Evolutionary conservation across 2,329 filamentous ascomycete genomes (phyloP).

Genomic region (Neoascochyta sp.): DNA sequence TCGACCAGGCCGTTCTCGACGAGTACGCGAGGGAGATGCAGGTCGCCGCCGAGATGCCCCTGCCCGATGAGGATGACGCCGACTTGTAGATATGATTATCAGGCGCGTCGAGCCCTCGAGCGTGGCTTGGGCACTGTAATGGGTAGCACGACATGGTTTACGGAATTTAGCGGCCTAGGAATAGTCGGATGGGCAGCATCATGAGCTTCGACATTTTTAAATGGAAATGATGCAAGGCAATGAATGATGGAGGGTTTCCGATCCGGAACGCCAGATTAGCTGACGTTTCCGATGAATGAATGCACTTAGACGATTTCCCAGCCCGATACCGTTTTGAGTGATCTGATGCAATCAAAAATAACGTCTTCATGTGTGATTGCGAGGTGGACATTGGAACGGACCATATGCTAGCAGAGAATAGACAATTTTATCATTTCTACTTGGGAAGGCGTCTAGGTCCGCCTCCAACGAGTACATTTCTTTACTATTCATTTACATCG

Average conservation of each 20-base stretch:
- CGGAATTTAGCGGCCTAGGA: constrained; percentile 22
- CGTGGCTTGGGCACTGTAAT: constrained; percentile 21
- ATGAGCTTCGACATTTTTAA: constrained; percentile 27
- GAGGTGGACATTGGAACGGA: too few relatives aligned
- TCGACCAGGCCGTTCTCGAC: constrained; percentile 77
- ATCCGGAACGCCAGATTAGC: constrained; percentile 32
- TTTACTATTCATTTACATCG: too few relatives aligned
- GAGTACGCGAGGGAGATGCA: constrained; percentile 88
- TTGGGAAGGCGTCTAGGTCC: too few relatives aligned
- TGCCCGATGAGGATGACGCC: constrained; percentile 91
- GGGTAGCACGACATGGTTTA: constrained; percentile 27
- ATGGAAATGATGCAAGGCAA: constrained; percentile 23
- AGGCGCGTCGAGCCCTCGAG: constrained; percentile 17
- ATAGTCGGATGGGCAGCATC: constrained; percentile 14
- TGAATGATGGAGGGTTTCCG: constrained; percentile 20
- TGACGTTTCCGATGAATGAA: constrained; percentile 29
- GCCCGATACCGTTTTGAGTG: too few relatives aligned
- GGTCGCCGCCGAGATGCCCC: constrained; percentile 72
- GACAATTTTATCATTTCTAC: too few relatives aligned
- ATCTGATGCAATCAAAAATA: too few relatives aligned
- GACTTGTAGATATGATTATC: constrained; percentile 47
- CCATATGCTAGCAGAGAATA: too few relatives aligned
- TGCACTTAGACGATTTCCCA: constrained; percentile 26
- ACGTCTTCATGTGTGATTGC: too few relatives aligned
- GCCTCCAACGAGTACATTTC: too few relatives aligned